A percentile compares a stretch with the other conserved stretches of the same genome.
Evolutionary conservation across 768 basidiomycete species (phyloP).

Genomic region (Cystobasidium tubakii): DNA sequence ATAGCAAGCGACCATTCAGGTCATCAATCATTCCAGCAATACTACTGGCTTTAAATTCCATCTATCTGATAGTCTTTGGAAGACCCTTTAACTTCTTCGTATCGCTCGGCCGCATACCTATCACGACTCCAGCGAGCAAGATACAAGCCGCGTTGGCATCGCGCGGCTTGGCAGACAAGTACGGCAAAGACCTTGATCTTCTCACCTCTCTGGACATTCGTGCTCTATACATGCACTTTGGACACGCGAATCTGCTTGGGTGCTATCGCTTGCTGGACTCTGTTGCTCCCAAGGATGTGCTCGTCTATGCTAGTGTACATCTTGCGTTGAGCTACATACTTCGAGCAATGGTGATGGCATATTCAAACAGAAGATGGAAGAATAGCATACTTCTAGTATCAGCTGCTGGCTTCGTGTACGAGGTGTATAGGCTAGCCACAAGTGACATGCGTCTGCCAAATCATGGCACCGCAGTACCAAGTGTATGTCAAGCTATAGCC

Average conservation of each 20-base stretch:
- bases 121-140: slow-evolving; percentile 20
- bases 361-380: not conserved
- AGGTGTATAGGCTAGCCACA: slow-evolving; percentile 2
- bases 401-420: not conserved
- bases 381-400: not conserved
- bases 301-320: not conserved
- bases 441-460: not conserved
- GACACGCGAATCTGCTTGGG: slow-evolving; percentile 12
- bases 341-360: not conserved
- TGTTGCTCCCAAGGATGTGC: not conserved
- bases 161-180: slow-evolving; percentile 5
- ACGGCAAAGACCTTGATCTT: slow-evolving; percentile 2
- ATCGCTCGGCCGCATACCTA: slow-evolving; percentile 3
- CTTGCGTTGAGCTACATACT: not conserved
- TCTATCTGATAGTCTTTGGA: not conserved
- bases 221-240: slow-evolving; percentile 20
- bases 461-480: not conserved
- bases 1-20: not conserved
- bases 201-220: slow-evolving; percentile 22
- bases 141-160: slow-evolving; percentile 8
- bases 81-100: slow-evolving; percentile 31
- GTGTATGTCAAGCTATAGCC: not conserved
- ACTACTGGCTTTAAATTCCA: not conserved
- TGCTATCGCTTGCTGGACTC: slow-evolving; percentile 13
- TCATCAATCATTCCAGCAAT: not conserved